These are phyloP conservation scores for Apiotrichum veenhuisii DNA, from an alignment of 1,284 basidiomycete species.

Conservation along the genomic window DNA sequence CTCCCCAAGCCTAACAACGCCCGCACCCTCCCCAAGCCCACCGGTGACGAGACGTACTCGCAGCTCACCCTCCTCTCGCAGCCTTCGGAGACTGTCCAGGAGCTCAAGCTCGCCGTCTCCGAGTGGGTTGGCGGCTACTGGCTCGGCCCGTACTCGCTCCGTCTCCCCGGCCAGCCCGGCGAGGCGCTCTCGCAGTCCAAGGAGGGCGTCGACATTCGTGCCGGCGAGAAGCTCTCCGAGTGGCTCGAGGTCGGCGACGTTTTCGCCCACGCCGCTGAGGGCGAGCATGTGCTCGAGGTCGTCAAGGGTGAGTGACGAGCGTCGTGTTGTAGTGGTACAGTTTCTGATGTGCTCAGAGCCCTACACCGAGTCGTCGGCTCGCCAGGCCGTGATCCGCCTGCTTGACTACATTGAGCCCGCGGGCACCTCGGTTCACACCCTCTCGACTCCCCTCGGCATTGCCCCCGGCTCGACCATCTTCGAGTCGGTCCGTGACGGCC, in stretches of 20 bases:
- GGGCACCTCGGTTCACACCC: conserved; percentile 47
- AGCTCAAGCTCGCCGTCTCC: conserved; percentile 48
- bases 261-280: conserved; percentile 41
- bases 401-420: conserved; percentile 52
- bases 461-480: conserved; percentile 53
- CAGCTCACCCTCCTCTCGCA: conserved; percentile 42
- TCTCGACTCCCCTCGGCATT: conserved; percentile 48
- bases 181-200: conserved; percentile 32
- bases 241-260: conserved; percentile 50
- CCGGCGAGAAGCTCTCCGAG: conserved; percentile 49
- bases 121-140: conserved; percentile 51
- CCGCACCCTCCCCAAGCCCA: conserved; percentile 41
- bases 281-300: conserved; percentile 42
- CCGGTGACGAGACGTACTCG: conserved; percentile 26
- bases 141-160: conserved; percentile 50
- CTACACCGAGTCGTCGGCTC: conserved; percentile 54
- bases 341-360: conserved; percentile 40
- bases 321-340: background rate
- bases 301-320: conserved; percentile 36
- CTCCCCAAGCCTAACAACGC: conserved; percentile 42
- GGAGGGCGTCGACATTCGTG: conserved; percentile 43
- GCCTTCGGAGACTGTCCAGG: conserved; percentile 48
- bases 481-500: conserved; percentile 52
- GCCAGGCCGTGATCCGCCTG: conserved; percentile 53
- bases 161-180: conserved; percentile 28